Evolutionary conservation across 1,139 yeast genomes (phyloP), one percentile per base, ranked within the genome.

Genomic region (Candida buenavistaensis): DNA sequence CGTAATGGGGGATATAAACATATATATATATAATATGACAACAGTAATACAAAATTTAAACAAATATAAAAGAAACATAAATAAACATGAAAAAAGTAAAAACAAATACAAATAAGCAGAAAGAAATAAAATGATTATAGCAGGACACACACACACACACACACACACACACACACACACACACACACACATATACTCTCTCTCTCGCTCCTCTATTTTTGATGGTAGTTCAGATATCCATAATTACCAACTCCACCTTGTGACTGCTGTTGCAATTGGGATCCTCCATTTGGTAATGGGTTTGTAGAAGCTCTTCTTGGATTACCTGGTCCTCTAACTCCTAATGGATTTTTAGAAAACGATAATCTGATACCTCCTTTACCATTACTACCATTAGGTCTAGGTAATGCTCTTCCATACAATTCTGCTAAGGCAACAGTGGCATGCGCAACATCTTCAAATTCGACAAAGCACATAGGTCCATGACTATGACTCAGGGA

Each of bases 401-500:
- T 66, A 15, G 89, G 89, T 49, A 84, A 68, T 7, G 86, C 81
- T 47, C 92, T 75, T 11, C 98, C 98, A 55, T 92, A 92, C 37
- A 92, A 67, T 59, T 89, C 96, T 23, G 95, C 96, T 45, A 92
- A 71, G 0, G 97, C 97, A 48, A 89, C 72, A 1, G 97, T 89
- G 3, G 98, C 98, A 59, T 78, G 87, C 2, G 86, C 82, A 33
- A 92, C 96, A 57, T 90, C 97, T 50, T 92, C 97, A 68, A 92
- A 92, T 64, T 92, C 98, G 38, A 92, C 98, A 72, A 92, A 92
- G 62, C 98, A 92, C 97, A 92, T 92, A 36, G 98, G 98, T 2
- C 98, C 98, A 61, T 84, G 94, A 45, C 72, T 71, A 46, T 78
- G 82, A 13, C 38, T 28, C 32, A 17, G 32, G n/a, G n/a, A 16